These are phyloP conservation scores for Fusarium xyrophilum DNA, from an alignment of 2,329 filamentous ascomycete species.

Conservation along the genomic window DNA sequence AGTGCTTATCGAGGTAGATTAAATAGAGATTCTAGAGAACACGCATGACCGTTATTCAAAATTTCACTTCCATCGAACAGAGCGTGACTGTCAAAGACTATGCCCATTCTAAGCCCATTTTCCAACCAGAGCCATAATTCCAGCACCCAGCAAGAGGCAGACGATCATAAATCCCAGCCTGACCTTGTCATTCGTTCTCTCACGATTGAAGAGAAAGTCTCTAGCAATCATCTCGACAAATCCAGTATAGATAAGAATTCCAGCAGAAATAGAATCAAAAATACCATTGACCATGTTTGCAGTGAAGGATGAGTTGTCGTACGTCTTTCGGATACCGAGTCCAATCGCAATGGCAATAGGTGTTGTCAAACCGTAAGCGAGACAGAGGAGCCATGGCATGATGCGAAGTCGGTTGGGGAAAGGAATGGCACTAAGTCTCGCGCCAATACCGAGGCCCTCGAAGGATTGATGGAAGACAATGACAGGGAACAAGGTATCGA, in stretches of 20 bases:
- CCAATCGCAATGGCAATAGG: background rate
- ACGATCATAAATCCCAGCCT: background rate
- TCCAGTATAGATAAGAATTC: background rate
- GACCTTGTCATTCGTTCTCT: background rate
- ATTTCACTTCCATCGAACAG: too few relatives aligned
- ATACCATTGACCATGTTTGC: background rate
- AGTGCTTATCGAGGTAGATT: conserved; percentile 32
- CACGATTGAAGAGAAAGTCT: background rate
- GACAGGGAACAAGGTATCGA: background rate
- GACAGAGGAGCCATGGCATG: background rate
- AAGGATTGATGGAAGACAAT: background rate
- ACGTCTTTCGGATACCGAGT: background rate
- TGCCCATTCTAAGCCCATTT: background rate
- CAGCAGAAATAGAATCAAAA: background rate
- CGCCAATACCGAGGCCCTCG: background rate
- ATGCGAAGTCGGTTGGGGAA: background rate
- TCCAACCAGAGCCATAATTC: background rate
- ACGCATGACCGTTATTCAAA: fast-evolving
- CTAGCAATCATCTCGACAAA: background rate
- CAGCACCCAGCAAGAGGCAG: background rate
- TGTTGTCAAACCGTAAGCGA: background rate
- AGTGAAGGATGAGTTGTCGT: background rate
- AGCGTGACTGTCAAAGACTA: fast-evolving
- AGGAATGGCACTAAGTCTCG: background rate
- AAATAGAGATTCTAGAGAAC: background rate